phyloP scores from a whole-genome alignment of 345 rosid genomes.

The Nephelium lappaceum region DNA sequence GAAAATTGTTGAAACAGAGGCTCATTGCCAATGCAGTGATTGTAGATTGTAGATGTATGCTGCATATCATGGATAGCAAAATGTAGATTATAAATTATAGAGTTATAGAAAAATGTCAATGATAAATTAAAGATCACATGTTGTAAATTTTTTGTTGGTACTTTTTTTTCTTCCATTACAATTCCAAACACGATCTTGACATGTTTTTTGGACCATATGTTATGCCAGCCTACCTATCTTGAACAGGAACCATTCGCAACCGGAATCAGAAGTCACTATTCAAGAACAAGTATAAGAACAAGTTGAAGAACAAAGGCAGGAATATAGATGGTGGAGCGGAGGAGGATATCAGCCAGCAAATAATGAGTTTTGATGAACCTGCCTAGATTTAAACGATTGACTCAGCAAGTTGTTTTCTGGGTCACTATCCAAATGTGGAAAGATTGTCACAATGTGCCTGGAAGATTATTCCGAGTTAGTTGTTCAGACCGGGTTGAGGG shows the following conservation, averaged over 20 bases:
- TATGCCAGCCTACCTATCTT: background rate
- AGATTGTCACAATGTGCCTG: background rate
- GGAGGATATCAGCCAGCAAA: conserved; percentile 7
- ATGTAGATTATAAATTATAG: too few relatives aligned
- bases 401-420: background rate
- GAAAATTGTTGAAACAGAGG: too few relatives aligned
- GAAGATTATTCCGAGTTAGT: background rate
- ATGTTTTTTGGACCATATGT: conserved; percentile 9
- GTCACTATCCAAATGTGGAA: background rate
- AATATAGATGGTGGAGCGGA: background rate
- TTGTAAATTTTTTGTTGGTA: conserved; percentile 1
- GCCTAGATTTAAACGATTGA: background rate
- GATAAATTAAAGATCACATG: too few relatives aligned
- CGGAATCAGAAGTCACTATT: conserved; percentile 6
- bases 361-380: background rate
- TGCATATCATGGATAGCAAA: too few relatives aligned
- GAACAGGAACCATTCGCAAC: background rate
- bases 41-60: too few relatives aligned
- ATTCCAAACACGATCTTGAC: background rate
- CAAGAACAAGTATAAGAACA: too few relatives aligned
- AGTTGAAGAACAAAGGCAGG: background rate
- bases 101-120: too few relatives aligned
- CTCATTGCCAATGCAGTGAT: too few relatives aligned
- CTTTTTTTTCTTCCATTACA: background rate
- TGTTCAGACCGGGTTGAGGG: background rate